Base-by-base conservation (phyloP, 1,284 basidiomycete genomes). In the Boletus mariae region DNA sequence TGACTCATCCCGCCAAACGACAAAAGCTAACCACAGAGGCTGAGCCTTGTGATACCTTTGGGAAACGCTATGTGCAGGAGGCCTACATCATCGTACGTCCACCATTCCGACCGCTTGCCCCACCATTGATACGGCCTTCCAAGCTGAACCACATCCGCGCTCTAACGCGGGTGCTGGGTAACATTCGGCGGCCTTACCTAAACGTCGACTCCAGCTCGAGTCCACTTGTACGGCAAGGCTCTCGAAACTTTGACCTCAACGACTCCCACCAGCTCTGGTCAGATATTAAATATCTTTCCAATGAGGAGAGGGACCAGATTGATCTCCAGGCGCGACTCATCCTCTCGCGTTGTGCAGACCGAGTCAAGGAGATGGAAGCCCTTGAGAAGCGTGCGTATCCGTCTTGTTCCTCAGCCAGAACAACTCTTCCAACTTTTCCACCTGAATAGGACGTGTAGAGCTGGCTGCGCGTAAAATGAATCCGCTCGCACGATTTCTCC, bases 221-320 rank as follows among this genome's bases (percentile, higher is more conserved):
- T 12, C 80, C 81, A 11, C 65, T 79, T 43, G 68, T 73, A 28
- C 77, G 80, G 34, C 79, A 80, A 59, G 65, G 75, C 9, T 73
- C 76, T 49, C 76, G 80, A 38, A 78, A 67, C 38, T 71, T 89
- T 50, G 84, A 90, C 69, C 63, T 87, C 11, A 74, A 69, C 45
- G 74, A 74, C 47, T 64, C 73, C 20, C 77, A 80, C 51, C 75
- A 79, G 52, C 73, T 77, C 28, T 92, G 87, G 86, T 71, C 80
- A 12, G 81, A 82, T 52, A 77, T 92, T 44, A 83, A 82, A 55
- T 76, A 86, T 64, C 78, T 96, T 13, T 84, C 82, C 25, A 92
- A 95, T 62, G 83, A 89, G 57, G 92, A 96, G 68, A 77, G 93
- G 49, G 92, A 95, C 71, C 90, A 94, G 70, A 89, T 96, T 56